phyloP scores from a whole-genome alignment of 805 yeast genomes.

The Wickerhamiella azyma region DNA sequence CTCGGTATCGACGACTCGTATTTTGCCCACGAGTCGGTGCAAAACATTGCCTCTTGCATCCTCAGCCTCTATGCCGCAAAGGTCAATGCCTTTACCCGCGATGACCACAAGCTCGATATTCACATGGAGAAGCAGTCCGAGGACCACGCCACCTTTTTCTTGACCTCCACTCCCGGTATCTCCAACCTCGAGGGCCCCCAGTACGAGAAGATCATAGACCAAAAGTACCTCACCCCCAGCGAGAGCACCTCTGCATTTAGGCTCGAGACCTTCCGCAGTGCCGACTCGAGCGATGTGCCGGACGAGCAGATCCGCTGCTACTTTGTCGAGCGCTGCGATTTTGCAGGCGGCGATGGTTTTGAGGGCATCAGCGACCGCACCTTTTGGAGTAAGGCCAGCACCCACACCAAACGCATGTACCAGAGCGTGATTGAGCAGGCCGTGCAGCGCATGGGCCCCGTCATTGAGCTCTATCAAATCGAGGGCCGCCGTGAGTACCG shows the following conservation, averaged over 20 bases:
- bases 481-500: conserved; percentile 75
- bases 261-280: conserved; percentile 64
- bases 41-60: conserved; percentile 69
- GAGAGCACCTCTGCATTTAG: conserved; percentile 25
- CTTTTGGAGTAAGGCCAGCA: conserved; percentile 63
- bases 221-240: conserved; percentile 42
- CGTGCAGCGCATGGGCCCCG: conserved; percentile 75
- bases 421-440: conserved; percentile 57
- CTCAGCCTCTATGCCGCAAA: conserved; percentile 86
- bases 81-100: conserved; percentile 69
- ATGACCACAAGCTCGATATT: conserved; percentile 43
- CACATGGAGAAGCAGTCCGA: conserved; percentile 67
- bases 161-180: conserved; percentile 45
- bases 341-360: conserved; percentile 32
- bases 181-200: conserved; percentile 32
- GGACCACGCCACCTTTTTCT: conserved; percentile 86
- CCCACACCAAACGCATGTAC: conserved; percentile 67
- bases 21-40: conserved; percentile 74
- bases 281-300: conserved; percentile 24
- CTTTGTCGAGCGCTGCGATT: conserved; percentile 65
- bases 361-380: conserved; percentile 62
- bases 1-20: conserved; percentile 87
- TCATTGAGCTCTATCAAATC: conserved; percentile 71
- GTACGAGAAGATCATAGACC: conserved; percentile 71
- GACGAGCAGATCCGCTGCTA: conserved; percentile 49